Evolutionary conservation across 257 asterid species (phyloP), one percentile per base, ranked within the genome.

Genomic region (Sherardia arvensis): DNA sequence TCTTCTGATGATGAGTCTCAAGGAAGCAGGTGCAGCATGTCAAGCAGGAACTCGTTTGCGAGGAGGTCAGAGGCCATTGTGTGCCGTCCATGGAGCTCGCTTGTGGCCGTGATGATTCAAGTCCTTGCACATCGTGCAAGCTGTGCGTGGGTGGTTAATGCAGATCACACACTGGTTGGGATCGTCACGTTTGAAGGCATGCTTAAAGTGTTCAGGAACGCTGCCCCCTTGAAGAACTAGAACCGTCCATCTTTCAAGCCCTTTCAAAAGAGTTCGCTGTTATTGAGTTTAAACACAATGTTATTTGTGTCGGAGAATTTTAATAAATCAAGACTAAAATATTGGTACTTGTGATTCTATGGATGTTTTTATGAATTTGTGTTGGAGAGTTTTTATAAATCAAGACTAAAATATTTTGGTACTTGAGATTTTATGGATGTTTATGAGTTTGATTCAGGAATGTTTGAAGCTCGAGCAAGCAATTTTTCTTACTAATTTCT

Each of bases 31-130:
- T 69, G 12, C 34, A 61, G 72, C 8, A 66, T 64, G 56, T 59
- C 79, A 0, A 75, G 82, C 18, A 78, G 91, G 22, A 60, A 63
- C 73, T 78, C 71, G 30, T 66, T 80, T 0, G 80, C 73, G 0
- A 80, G 86, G 85, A 78, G 88, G 66, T 80, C 86, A 0, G 94
- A 87, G 84, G 86, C 88, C 7, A 79, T 90, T 4, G 71, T 79
- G 28, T 87, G 97, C 54, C 73, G 83, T 57, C 93, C 81, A 0
- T 66, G 83, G 84, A 87, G 89, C 72, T 87, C 95, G 18, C 71
- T 90, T 68, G 83, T 82, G 70, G 97, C 96, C 2, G 93, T 85
- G 75, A 80, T 90, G 93, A 73, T 90, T 47, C 92, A 90, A 77
- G 92, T 90, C 1, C 83, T 90, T 9, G 79, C 97, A 1, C 88